Evolutionary conservation across 73 alveolate genomes (phyloP).

Genomic region (Tetrahymena borealis): DNA sequence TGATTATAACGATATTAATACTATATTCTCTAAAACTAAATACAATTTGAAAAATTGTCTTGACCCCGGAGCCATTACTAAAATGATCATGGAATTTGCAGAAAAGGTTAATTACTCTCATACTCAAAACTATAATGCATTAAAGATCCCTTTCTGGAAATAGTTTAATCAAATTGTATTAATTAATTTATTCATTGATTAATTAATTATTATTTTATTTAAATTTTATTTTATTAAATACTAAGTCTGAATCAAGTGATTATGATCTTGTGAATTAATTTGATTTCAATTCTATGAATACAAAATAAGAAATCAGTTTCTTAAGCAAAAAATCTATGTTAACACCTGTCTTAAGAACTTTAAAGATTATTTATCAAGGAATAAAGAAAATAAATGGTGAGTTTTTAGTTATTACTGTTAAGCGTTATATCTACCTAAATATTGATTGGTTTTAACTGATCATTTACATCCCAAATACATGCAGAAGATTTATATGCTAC

Average conservation of each 20-base stretch:
- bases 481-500: not conserved
- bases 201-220: not conserved
- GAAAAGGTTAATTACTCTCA: not conserved
- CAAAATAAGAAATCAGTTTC: not conserved
- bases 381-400: not conserved
- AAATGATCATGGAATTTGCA: not conserved
- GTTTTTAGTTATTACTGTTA: not conserved
- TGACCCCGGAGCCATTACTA: not conserved
- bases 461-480: not conserved
- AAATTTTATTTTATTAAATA: not conserved
- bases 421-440: not conserved
- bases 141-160: not conserved
- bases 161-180: not conserved
- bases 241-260: not conserved
- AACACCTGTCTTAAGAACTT: not conserved
- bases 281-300: not conserved
- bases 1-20: not conserved
- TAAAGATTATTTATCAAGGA: not conserved
- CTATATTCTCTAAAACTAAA: not conserved
- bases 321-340: not conserved
- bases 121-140: not conserved
- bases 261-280: not conserved
- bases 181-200: not conserved
- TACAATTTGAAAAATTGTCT: not conserved
- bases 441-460: not conserved